These are phyloP conservation scores for Fusarium coicis DNA, from an alignment of 2,329 filamentous ascomycete genomes.

Conservation along the genomic window DNA sequence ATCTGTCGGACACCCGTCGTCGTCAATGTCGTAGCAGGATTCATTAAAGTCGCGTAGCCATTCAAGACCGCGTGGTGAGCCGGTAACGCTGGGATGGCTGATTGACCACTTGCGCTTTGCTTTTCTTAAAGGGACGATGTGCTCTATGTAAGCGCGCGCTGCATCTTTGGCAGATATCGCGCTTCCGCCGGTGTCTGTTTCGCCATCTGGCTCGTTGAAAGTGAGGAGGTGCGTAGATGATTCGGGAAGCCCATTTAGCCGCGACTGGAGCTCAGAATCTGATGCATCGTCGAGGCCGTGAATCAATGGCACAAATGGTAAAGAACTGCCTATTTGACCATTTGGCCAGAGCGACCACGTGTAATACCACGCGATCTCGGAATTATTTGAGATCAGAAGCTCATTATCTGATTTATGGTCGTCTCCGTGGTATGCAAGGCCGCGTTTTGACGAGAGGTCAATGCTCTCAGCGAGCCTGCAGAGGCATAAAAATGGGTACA, in stretches of 20 bases:
- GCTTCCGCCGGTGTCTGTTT: conserved; percentile 53
- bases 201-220: conserved; percentile 57
- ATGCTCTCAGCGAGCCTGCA: not conserved
- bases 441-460: conserved; percentile 37
- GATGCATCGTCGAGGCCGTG: conserved; percentile 51
- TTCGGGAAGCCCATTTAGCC: conserved; percentile 44
- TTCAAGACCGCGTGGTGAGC: conserved; percentile 51
- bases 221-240: conserved; percentile 53
- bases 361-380: conserved; percentile 56
- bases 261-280: conserved; percentile 39
- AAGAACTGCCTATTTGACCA: conserved; percentile 32
- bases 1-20: conserved; percentile 52
- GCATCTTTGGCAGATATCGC: conserved; percentile 53
- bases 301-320: conserved; percentile 53
- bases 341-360: conserved; percentile 53
- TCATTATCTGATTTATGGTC: conserved; percentile 47
- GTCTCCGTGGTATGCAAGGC: conserved; percentile 41
- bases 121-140: conserved; percentile 50
- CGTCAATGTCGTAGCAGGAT: conserved; percentile 53
- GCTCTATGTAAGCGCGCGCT: conserved; percentile 50
- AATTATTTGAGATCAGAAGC: conserved; percentile 51
- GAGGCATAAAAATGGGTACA: conserved; percentile 4
- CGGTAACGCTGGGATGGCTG: conserved; percentile 55
- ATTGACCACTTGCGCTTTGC: conserved; percentile 49
- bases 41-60: conserved; percentile 55